Base-by-base conservation (phyloP, 768 basidiomycete species). In the Pleurotus platypus region DNA sequence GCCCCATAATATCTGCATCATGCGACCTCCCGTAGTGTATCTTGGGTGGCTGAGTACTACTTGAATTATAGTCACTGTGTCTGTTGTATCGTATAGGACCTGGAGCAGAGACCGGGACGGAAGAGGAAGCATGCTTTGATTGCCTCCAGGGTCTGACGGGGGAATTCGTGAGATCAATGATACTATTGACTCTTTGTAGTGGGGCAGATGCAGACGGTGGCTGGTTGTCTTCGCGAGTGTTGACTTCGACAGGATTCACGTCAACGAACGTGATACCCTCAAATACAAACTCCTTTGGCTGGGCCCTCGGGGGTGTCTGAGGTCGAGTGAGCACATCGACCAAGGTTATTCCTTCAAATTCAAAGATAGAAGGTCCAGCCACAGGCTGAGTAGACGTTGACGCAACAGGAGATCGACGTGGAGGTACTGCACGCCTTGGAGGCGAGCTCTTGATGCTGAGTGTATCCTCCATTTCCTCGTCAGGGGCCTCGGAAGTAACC, bases 401-500 rank as follows among this genome's bases (percentile, higher is more conserved):
- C 57, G 11, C 57, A 55, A 51, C 61, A 27, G 3, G 37, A 57
- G 12, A 43, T 50, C 64, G 76, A 70, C 61, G 71, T 72, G 16
- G 64, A 72, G 45, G 64, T 64, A 54, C 75, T 78, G 55, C 30
- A 35, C 30, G 30, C 11, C 30, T 35, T 35, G 30, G 30, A 0
- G 30, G 30, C 2, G 30, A 35, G 8, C 30, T 11, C 3, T 35
- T 11, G 30, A 35, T 35, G 30, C 8, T 35, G 30, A 35, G 8
- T 35, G 30, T 35, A 35, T 35, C 30, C 9, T 2, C 8, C 30
- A 35, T 35, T 2, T 35, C 30, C 30, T 35, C 30, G 30, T 35
- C 30, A 8, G 9, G 30, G 30, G 30, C 8, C 8, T 35, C 30
- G 8, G 9, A 9, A 35, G 30, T 9, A 35, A 35, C 30, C 30